phyloP scores from a whole-genome alignment of 345 rosid species.

The Arabidopsis suecica region DNA sequence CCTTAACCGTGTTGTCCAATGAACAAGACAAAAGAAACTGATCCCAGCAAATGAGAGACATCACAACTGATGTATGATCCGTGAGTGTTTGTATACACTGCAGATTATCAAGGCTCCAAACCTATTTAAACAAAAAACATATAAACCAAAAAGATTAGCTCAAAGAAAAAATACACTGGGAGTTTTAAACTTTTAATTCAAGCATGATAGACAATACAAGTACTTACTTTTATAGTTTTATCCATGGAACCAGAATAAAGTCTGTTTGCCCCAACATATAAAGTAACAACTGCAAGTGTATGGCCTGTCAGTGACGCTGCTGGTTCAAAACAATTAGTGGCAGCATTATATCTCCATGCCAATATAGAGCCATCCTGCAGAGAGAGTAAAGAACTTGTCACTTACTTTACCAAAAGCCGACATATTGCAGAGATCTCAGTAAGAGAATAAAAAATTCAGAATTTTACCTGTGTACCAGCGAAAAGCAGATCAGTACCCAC shows the following conservation, averaged over 20 bases:
- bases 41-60: slow-evolving; percentile 99
- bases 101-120: slow-evolving; percentile 89
- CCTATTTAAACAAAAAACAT: slow-evolving; percentile 48
- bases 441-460: background rate
- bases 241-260: slow-evolving; percentile 99
- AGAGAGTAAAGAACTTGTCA: background rate
- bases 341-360: slow-evolving; percentile 83
- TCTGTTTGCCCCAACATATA: slow-evolving; percentile 89
- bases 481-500: slow-evolving; percentile 86
- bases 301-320: slow-evolving; percentile 80
- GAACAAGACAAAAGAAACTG: slow-evolving; percentile 97
- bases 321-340: slow-evolving; percentile 76
- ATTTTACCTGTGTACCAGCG: slow-evolving; percentile 84
- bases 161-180: background rate
- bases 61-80: slow-evolving; percentile 82
- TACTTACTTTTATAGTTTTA: slow-evolving; percentile 73
- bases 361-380: slow-evolving; percentile 85
- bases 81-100: slow-evolving; percentile 87
- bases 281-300: slow-evolving; percentile 73
- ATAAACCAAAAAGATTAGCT: slow-evolving; percentile 18
- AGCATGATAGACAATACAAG: background rate
- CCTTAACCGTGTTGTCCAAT: slow-evolving; percentile 91
- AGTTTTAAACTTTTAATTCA: background rate
- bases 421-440: slow-evolving; percentile 5
- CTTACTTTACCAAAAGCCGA: background rate